phyloP scores from a whole-genome alignment of 2,329 filamentous ascomycete species.

The Apiospora phragmitis region DNA sequence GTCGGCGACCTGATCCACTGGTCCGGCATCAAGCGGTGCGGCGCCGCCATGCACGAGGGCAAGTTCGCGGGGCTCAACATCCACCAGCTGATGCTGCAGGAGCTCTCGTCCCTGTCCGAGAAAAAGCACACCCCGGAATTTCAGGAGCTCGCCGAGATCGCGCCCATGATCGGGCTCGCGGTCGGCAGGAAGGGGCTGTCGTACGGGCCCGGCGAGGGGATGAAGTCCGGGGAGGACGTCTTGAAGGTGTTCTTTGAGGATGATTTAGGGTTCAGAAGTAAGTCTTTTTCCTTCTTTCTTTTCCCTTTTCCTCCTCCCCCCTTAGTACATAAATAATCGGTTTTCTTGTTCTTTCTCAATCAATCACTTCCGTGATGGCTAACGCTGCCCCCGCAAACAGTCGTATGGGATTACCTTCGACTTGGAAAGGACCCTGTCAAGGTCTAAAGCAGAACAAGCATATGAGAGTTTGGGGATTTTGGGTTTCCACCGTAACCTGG shows the following conservation, averaged over 20 bases:
- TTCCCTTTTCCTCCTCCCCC: neutral
- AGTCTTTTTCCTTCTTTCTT: conserved; percentile 32
- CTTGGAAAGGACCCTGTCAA: conserved; percentile 28
- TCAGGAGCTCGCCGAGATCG: conserved; percentile 51
- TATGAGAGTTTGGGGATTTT: neutral
- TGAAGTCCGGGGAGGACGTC: conserved; percentile 61
- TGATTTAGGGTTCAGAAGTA: conserved; percentile 66
- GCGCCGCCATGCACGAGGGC: conserved; percentile 74
- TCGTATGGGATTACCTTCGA: conserved; percentile 33
- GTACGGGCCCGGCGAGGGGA: conserved; percentile 57
- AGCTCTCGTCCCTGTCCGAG: conserved; percentile 26
- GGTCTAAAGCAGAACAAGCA: neutral
- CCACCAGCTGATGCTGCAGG: conserved; percentile 58
- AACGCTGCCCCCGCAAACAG: conserved; percentile 15
- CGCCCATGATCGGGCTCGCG: conserved; percentile 69
- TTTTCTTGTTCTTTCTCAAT: too few relatives aligned
- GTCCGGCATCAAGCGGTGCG: conserved; percentile 80
- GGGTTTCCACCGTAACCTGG: neutral
- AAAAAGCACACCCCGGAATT: conserved; percentile 42
- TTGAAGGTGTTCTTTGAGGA: conserved; percentile 65
- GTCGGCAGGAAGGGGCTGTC: conserved; percentile 69
- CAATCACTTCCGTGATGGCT: neutral
- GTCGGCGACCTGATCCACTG: conserved; percentile 70
- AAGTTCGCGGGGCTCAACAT: conserved; percentile 67
- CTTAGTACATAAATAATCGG: neutral